Conservation (phyloP, 306 rosid genomes). For the Malus sieversii region DNA sequence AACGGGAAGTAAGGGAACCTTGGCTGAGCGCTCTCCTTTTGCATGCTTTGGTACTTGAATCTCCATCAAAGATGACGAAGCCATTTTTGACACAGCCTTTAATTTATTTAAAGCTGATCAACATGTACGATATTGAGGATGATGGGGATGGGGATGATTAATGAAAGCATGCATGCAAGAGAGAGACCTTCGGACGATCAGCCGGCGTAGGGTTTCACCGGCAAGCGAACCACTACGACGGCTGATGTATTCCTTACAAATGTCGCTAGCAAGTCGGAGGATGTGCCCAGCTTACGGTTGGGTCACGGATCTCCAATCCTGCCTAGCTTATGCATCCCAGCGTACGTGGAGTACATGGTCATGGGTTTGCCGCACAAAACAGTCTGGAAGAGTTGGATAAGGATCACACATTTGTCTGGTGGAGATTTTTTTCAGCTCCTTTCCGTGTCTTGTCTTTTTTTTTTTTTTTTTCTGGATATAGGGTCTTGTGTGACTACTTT, state of each 20-base stretch:
- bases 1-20: slow-evolving; percentile 4
- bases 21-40: not conserved
- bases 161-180: not conserved
- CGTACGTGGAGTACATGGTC: not conserved
- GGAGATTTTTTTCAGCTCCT: not conserved
- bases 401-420: not conserved
- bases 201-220: not conserved
- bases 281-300: not conserved
- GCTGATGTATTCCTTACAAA: not conserved
- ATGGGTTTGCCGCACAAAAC: not conserved
- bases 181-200: too few species aligned
- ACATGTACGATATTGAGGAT: not conserved
- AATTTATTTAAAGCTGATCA: not conserved
- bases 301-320: not conserved
- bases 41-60: not conserved
- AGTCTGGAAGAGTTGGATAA: not conserved
- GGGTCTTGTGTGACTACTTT: too few species aligned
- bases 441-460: not conserved
- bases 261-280: not conserved
- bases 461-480: not conserved
- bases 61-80: not conserved
- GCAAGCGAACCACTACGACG: not conserved
- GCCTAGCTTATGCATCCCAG: not conserved
- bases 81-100: not conserved
- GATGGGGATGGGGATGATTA: not conserved